Evolutionary conservation across 495 filamentous ascomycete species (phyloP).

Genomic region (Annulohypoxylon maeteangense): DNA sequence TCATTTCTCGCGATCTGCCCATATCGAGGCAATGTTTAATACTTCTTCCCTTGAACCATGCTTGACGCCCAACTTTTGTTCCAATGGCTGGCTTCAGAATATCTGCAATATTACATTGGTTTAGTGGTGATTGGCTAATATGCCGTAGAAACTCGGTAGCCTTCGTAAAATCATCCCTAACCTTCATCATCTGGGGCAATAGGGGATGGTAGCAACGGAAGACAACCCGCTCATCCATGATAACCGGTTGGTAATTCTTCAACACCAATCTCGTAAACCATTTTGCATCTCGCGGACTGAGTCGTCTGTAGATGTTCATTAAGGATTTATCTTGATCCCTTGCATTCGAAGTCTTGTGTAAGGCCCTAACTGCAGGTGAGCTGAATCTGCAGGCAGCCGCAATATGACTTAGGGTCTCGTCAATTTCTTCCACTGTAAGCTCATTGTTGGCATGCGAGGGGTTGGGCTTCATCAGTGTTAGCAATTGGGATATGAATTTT

Average conservation of each 20-base stretch:
- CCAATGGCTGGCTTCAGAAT: constrained; percentile 70
- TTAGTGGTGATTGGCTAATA: constrained; percentile 25
- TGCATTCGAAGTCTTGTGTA: constrained; percentile 48
- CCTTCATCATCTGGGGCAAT: constrained; percentile 70
- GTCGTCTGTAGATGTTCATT: constrained; percentile 65
- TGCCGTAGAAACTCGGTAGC: constrained; percentile 48
- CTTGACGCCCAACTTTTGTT: constrained; percentile 77
- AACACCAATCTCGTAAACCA: constrained; percentile 88
- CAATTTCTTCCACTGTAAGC: constrained; percentile 79
- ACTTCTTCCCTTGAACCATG: constrained; percentile 77
- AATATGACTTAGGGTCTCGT: constrained; percentile 68
- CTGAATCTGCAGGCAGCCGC: constrained; percentile 77
- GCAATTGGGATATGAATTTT: background rate
- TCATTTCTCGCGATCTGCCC: constrained; percentile 67
- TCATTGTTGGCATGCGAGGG: constrained; percentile 44
- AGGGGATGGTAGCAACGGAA: constrained; percentile 65
- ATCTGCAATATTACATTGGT: constrained; percentile 41
- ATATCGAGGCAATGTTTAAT: constrained; percentile 79
- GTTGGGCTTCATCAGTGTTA: constrained; percentile 50
- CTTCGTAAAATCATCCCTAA: constrained; percentile 65
- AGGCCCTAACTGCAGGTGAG: constrained; percentile 66
- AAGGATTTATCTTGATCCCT: constrained; percentile 60
- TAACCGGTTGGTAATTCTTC: constrained; percentile 75
- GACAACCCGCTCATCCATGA: constrained; percentile 56
- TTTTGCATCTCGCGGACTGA: constrained; percentile 80